Percentiles rank a stretch among this genome's conserved stretches.
phyloP scores from a whole-genome alignment of 2,329 filamentous ascomycete species.

The Aspergillus arachidicola region DNA sequence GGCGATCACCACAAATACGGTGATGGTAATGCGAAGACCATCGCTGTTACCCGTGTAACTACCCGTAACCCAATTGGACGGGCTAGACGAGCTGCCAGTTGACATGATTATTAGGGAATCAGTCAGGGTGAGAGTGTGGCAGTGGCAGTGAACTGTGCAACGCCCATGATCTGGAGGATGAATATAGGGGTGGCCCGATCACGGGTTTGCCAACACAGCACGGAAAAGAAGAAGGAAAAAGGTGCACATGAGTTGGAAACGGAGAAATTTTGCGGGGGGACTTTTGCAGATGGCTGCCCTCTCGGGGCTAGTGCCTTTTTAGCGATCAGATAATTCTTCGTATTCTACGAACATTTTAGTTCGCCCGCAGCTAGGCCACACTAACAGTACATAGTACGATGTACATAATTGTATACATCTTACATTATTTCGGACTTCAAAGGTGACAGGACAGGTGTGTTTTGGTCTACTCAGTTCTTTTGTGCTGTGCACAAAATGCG shows the following conservation, averaged over 20 bases:
- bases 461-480: background rate
- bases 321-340: background rate
- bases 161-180: background rate
- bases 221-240: background rate
- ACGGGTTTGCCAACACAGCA: background rate
- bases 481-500: background rate
- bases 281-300: background rate
- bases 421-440: too few species aligned
- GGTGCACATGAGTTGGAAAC: background rate
- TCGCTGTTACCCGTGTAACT: conserved; percentile 23
- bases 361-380: background rate
- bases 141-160: background rate
- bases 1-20: conserved; percentile 30
- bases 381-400: too few species aligned
- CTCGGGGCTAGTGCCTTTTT: background rate
- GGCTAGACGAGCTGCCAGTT: conserved; percentile 27
- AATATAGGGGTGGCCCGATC: background rate
- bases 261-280: background rate
- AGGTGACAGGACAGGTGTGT: background rate
- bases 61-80: conserved; percentile 31
- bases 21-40: conserved; percentile 31
- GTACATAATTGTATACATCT: too few species aligned
- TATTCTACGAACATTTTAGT: background rate
- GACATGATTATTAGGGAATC: conserved; percentile 18
- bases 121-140: background rate